phyloP scores from a whole-genome alignment of 2,329 filamentous ascomycete species.

The Botrytis galanthina region DNA sequence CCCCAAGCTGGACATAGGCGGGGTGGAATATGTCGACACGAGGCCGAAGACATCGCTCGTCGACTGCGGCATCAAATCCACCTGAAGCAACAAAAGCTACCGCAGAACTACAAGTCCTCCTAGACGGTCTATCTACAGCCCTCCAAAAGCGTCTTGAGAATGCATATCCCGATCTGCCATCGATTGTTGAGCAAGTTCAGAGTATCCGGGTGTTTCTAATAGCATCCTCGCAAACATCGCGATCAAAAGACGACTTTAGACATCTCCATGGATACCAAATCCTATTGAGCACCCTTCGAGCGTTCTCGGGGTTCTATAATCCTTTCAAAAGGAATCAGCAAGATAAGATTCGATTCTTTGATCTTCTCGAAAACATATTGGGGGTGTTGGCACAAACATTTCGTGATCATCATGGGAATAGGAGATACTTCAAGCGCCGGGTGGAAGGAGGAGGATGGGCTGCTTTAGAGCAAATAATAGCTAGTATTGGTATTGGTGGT shows the following conservation, averaged over 20 bases:
- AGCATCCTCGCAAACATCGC: constrained; percentile 47
- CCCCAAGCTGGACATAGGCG: constrained; percentile 33
- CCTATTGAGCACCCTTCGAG: constrained; percentile 66
- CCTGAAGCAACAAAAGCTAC: constrained; percentile 58
- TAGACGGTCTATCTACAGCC: constrained; percentile 46
- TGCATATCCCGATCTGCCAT: constrained; percentile 37
- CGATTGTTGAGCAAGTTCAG: constrained; percentile 37
- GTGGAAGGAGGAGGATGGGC: constrained; percentile 78
- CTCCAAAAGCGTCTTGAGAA: constrained; percentile 26
- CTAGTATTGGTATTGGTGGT: constrained; percentile 62
- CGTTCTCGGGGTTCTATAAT: constrained; percentile 74
- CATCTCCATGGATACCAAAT: constrained; percentile 75
- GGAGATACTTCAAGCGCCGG: constrained; percentile 76
- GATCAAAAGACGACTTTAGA: constrained; percentile 76
- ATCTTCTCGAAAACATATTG: constrained; percentile 68
- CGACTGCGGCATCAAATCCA: constrained; percentile 58
- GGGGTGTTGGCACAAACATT: constrained; percentile 66
- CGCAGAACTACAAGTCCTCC: constrained; percentile 55
- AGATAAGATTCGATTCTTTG: constrained; percentile 65
- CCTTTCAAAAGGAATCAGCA: constrained; percentile 58
- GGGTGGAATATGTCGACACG: constrained; percentile 49
- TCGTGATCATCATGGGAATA: constrained; percentile 78
- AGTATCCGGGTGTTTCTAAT: constrained; percentile 36
- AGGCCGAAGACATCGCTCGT: constrained; percentile 60
- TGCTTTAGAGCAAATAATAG: constrained; percentile 69